Evolutionary conservation across 2,329 filamentous ascomycete genomes (phyloP), one percentile per base, ranked within the genome.

Genomic region (Pseudogymnoascus sp.): DNA sequence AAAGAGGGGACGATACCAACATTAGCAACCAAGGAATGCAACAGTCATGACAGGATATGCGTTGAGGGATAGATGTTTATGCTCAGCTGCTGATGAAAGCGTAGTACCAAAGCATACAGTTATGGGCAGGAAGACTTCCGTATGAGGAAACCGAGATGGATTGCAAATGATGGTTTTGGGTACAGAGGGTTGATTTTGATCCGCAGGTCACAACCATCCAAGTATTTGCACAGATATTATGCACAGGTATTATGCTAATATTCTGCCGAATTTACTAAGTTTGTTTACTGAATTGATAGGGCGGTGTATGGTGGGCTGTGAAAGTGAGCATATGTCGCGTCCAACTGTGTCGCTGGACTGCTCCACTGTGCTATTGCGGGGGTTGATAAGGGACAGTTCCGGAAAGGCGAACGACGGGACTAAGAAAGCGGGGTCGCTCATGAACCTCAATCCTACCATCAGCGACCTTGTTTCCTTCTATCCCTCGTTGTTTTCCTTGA

Each of bases 351-450:
- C 14, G 26, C 10, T 55, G 49, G n/a, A n/a, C 4, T 31, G n/a
- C 45, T 31, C 45, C 45, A 52, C 45, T 31, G 45, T 52, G 45
- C 26, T 52, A 11, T 21, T 19, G 29, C 49, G 49, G 49, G 26
- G 49, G 2, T 19, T 55, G 49, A 55, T 55, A 55, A 52, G 49
- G 49, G 29, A 4, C 5, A 35, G 49, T 33, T 55, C 49, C n/a
- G 49, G 49, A 35, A 55, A 10, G 29, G 33, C 11, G 26, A 19
- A 19, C 19, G 19, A 19, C 19, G 19, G n/a, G 49, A 33, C 49
- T 55, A 55, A 33, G 49, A 55, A 55, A 55, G 49, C 29, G 49
- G 49, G 49, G 49, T 55, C 16, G 6, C 11, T 55, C 49, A 55
- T 55, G 49, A 55, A 55, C 49, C 16, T 55, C 49, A 12, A 21